These are phyloP conservation scores for Ceratobasidium sp. DNA, from an alignment of 1,284 basidiomycete species.

Conservation along the genomic window DNA sequence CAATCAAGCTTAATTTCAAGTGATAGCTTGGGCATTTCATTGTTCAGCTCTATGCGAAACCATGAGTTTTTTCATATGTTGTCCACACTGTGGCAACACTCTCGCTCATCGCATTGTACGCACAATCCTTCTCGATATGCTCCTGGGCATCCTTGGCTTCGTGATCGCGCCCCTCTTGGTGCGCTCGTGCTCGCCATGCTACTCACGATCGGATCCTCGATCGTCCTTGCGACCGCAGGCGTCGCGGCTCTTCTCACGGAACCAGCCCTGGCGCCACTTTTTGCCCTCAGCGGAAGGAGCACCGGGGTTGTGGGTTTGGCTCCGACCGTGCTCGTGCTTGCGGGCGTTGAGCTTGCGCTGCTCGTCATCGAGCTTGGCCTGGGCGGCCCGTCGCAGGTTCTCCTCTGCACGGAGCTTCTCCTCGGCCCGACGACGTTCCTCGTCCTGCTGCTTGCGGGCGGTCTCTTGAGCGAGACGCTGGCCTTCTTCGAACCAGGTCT, in stretches of 20 bases:
- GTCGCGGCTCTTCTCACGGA: constrained; percentile 41
- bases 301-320: constrained; percentile 34
- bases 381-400: constrained; percentile 14
- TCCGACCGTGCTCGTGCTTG: constrained; percentile 31
- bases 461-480: constrained; percentile 28
- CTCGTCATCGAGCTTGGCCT: constrained; percentile 24
- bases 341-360: constrained; percentile 26
- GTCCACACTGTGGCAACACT: constrained; percentile 1
- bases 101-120: constrained; percentile 4
- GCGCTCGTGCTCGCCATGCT: constrained; percentile 33
- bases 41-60: no score
- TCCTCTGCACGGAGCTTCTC: constrained; percentile 14
- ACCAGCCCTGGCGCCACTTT: constrained; percentile 37
- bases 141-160: constrained; percentile 33
- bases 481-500: constrained; percentile 42
- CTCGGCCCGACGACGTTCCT: neutral
- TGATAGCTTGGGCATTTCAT: no score
- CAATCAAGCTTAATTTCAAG: no score
- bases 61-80: constrained; percentile 31
- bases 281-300: constrained; percentile 1
- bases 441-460: constrained; percentile 22
- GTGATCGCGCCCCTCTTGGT: constrained; percentile 38
- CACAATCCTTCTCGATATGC: constrained; percentile 32
- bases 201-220: constrained; percentile 30
- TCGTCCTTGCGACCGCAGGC: constrained; percentile 30